phyloP scores from a whole-genome alignment of 805 yeast species.

The Barnettozyma botsteinii region DNA sequence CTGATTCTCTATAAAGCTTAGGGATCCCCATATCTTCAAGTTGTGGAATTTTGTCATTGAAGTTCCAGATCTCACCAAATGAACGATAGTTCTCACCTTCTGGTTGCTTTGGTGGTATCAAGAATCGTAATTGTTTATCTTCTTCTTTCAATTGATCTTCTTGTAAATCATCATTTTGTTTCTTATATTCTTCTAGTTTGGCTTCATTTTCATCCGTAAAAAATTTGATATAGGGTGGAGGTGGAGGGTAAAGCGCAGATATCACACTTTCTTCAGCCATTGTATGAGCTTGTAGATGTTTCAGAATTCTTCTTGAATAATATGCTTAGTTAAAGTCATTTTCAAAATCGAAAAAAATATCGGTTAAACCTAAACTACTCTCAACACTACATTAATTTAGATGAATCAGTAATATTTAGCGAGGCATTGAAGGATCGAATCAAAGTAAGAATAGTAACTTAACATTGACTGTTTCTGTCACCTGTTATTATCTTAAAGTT shows the following conservation, averaged over 20 bases:
- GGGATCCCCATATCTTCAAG: constrained; percentile 70
- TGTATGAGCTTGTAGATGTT: too few species aligned
- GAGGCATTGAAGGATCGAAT: too few species aligned
- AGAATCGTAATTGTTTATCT: constrained; percentile 46
- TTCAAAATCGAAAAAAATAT: neutral
- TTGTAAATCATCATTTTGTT: constrained; percentile 12
- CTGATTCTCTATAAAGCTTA: constrained; percentile 51
- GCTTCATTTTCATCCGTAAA: constrained; percentile 67
- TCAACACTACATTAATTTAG: too few species aligned
- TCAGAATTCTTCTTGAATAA: too few species aligned
- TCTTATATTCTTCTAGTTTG: constrained; percentile 29
- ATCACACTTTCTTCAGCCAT: constrained; percentile 26
- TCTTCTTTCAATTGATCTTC: constrained; percentile 31
- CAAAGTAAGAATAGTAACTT: too few species aligned
- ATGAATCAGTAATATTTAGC: too few species aligned
- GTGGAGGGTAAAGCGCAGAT: constrained; percentile 87
- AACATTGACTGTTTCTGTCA: too few species aligned
- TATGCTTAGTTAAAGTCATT: too few species aligned
- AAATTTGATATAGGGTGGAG: constrained; percentile 75
- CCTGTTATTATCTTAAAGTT: too few species aligned
- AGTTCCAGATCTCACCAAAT: constrained; percentile 88
- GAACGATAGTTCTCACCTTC: constrained; percentile 65
- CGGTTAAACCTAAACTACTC: too few species aligned
- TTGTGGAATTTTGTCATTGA: constrained; percentile 65
- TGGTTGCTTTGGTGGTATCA: constrained; percentile 63